Evolutionary conservation across 1,139 yeast species (phyloP).

Genomic region (Hyphopichia pseudoburtonii): DNA sequence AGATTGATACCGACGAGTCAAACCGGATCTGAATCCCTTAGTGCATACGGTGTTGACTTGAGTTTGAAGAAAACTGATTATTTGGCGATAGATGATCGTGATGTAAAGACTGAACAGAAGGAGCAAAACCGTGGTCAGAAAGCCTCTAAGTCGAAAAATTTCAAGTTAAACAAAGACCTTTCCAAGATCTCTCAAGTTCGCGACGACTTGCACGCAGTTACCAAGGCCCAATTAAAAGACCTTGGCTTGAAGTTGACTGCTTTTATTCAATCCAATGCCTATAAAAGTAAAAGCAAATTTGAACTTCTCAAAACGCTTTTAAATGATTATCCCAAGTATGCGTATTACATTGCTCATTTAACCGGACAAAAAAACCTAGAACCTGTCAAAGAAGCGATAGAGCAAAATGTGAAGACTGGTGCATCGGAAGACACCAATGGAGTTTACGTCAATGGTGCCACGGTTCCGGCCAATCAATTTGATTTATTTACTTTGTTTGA

Average conservation of each 20-base stretch:
- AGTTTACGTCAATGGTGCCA: slow-evolving; percentile 62
- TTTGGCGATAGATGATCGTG: slow-evolving; percentile 61
- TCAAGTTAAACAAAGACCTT: neutral
- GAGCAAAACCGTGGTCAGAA: slow-evolving; percentile 10
- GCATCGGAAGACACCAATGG: slow-evolving; percentile 46
- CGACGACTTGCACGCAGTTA: slow-evolving; percentile 24
- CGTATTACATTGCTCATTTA: slow-evolving; percentile 28
- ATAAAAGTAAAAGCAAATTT: slow-evolving; percentile 24
- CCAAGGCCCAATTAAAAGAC: slow-evolving; percentile 27
- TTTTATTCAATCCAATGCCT: slow-evolving; percentile 32
- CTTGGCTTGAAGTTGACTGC: slow-evolving; percentile 51
- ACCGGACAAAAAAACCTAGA: slow-evolving; percentile 9
- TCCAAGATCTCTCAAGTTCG: neutral
- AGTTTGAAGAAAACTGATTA: slow-evolving; percentile 65
- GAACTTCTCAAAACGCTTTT: slow-evolving; percentile 37
- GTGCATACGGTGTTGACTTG: slow-evolving; percentile 70
- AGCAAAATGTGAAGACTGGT: slow-evolving; percentile 32
- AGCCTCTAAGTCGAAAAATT: slow-evolving; percentile 4
- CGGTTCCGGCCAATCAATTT: slow-evolving; percentile 39
- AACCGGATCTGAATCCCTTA: slow-evolving; percentile 32
- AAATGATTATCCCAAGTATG: slow-evolving; percentile 52
- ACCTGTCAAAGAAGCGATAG: slow-evolving; percentile 21
- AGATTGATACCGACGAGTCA: slow-evolving; percentile 52
- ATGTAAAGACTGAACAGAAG: slow-evolving; percentile 13
- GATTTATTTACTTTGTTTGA: slow-evolving; percentile 45